Evolutionary conservation across 2,329 filamentous ascomycete species (phyloP), one percentile per base, ranked within the genome.

Genomic region (Ophiosphaerella narmari): DNA sequence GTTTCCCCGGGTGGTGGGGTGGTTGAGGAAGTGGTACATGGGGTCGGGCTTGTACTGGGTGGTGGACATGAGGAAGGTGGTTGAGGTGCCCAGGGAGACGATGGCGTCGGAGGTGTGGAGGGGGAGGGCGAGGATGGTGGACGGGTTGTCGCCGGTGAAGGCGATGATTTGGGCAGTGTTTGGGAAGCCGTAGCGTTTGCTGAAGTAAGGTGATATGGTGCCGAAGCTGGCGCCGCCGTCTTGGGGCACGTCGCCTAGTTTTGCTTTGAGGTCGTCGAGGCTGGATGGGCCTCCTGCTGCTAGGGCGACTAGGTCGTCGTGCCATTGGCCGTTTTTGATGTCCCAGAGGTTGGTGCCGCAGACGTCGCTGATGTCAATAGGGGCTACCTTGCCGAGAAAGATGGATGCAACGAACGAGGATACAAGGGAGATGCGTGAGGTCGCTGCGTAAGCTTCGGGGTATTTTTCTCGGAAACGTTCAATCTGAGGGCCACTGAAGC

Each of bases 271-370:
- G 26, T 85, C 86, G 5, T 79, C 79, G 7, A 86, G 79, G 1
- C 82, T 85, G 44, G 82, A 81, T 7, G 31, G 46, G 1, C 59
- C 53, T 37, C 88, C 90, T 4, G 89, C 90, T 16, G 89, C 84
- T 11, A 96, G 85, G 34, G 83, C 80, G 14, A 99, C 83, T 1
- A 97, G 82, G 14, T 83, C 77, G 48, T 91, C 84, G 59, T 88
- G 86, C 86, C 91, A 97, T 16, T 75, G 72, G 58, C 89, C 85
- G 16, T 82, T 79, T 56, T 85, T 79, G 58, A 97, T 91, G 66
- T 97, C 91, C 91, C 91, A 97, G 6, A 99, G 80, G 71, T 97
- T 96, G 88, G 96, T 96, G 46, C 94, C 94, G 66, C 91, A 96
- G 21, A 93, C 92, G 75, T 99, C 94, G 66, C 89, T 88, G 62